A percentile compares a stretch with the other conserved stretches of the same genome.
phyloP scores from a whole-genome alignment of 2,329 filamentous ascomycete genomes.

The Cladosporium colombiae region DNA sequence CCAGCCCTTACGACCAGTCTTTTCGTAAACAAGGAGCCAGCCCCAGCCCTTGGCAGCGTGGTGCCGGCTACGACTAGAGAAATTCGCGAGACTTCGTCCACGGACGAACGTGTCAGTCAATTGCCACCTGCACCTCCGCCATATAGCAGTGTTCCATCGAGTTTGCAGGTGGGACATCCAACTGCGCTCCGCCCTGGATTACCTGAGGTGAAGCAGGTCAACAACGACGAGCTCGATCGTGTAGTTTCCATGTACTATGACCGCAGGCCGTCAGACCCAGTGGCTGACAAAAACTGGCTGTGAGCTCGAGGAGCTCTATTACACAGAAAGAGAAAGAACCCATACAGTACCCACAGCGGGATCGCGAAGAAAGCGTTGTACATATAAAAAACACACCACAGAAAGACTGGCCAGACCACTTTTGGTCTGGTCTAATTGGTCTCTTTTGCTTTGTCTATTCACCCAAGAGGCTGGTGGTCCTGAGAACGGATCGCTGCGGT shows the following conservation, averaged over 20 bases:
- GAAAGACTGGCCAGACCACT: neutral
- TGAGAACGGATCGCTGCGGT: neutral
- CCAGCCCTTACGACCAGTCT: conserved; percentile 18
- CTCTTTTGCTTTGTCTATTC: neutral
- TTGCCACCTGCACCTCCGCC: conserved; percentile 5
- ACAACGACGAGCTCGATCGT: conserved; percentile 16
- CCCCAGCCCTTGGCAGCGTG: conserved; percentile 65
- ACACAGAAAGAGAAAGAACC: conserved; percentile 4
- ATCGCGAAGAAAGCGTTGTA: conserved; percentile 17
- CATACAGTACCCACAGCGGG: conserved; percentile 18
- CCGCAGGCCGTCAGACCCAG: conserved; percentile 1
- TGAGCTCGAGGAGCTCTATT: neutral
- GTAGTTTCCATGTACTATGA: conserved; percentile 18
- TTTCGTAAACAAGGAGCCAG: conserved; percentile 48
- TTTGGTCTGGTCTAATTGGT: neutral
- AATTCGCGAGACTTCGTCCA: neutral
- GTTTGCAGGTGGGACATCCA: neutral
- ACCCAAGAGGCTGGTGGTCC: neutral
- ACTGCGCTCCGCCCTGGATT: neutral
- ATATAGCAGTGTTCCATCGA: neutral
- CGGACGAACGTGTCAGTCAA: neutral
- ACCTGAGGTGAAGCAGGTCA: neutral
- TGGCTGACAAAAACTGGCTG: conserved; percentile 11
- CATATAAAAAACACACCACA: neutral
- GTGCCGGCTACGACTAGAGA: conserved; percentile 62